Base-by-base conservation (phyloP, 1,284 basidiomycete genomes). In the Ceratobasidium sp. region DNA sequence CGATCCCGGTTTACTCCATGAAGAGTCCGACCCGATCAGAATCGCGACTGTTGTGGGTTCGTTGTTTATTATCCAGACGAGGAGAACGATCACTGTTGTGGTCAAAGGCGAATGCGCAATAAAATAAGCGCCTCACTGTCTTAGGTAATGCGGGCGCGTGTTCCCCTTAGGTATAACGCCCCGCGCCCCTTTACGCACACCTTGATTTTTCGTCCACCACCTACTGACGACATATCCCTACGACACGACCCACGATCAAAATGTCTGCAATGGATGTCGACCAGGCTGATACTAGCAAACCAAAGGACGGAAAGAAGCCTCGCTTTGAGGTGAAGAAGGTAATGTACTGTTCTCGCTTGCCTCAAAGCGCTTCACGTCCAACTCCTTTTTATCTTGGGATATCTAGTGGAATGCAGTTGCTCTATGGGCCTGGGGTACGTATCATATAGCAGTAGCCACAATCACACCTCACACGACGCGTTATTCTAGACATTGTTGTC, bases 241-340 rank as follows among this genome's bases (percentile, higher is more conserved):
- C 45, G 6, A 31, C n/a, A 63, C 17, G 45, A 44, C 7, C 22
- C 17, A 54, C 48, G 19, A 29, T 22, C 65, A 82, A 78, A 69
- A 90, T 91, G 90, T 87, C 90, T 73, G 91, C 91, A 74, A 94
- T 95, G 93, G 94, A 95, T 69, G 89, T 95, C 47, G 94, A 96
- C 80, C 82, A 83, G 14, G 48, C 83, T n/a, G 79, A 82, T 73
- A 78, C 85, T 22, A 86, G 82, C 73, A 87, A 87, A 79, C 87
- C 87, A 75, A 81, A 80, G 80, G 82, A 83, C 78, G 87, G 88
- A 51, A 93, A 95, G 84, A 89, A 92, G 80, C 71, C 71, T 29
- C 84, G 93, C 77, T 98, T 98, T 80, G 96, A 98, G 84, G 96
- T 98, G 77, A 98, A 97, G 88, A 97, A 97, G 92, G 96, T 96